These are phyloP conservation scores for Phytophthora podocarpi DNA, from an alignment of 352 stramenopile species.

Conservation along the genomic window DNA sequence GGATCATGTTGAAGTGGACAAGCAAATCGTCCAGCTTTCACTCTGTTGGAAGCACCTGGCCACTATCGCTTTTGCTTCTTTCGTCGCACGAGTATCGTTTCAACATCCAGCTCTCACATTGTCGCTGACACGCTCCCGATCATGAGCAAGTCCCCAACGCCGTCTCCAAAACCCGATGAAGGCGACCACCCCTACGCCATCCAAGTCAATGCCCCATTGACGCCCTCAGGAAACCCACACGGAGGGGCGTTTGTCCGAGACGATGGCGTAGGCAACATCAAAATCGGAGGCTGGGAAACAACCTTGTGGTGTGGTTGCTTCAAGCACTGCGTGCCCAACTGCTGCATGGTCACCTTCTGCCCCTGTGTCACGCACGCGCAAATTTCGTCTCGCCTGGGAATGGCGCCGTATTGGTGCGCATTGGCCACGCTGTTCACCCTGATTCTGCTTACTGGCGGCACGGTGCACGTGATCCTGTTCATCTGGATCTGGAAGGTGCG, in stretches of 20 bases:
- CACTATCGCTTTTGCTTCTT: too few species aligned
- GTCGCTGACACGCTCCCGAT: too few species aligned
- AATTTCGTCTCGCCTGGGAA: conserved; percentile 38
- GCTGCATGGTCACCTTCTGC: conserved; percentile 48
- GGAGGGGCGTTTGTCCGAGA: background rate
- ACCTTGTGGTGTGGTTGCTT: conserved; percentile 44
- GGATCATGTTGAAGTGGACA: too few species aligned
- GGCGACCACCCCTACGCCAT: conserved; percentile 31
- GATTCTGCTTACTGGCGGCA: conserved; percentile 23
- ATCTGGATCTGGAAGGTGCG: conserved; percentile 39
- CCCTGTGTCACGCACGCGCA: conserved; percentile 49
- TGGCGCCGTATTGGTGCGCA: conserved; percentile 32
- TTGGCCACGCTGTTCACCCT: conserved; percentile 35
- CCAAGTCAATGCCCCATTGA: conserved; percentile 27
- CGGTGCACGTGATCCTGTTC: conserved; percentile 36
- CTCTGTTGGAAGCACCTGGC: too few species aligned
- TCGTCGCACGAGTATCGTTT: too few species aligned
- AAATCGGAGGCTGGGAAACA: conserved; percentile 29
- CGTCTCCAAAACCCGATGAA: conserved; percentile 5
- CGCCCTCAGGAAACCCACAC: conserved; percentile 8
- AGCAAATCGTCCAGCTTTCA: too few species aligned
- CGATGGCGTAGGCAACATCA: conserved; percentile 22
- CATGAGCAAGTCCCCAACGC: background rate
- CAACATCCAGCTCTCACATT: too few species aligned
- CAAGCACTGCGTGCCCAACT: conserved; percentile 52